phyloP scores from a whole-genome alignment of 2,329 filamentous ascomycete genomes.

The Daldinia eschscholtzii region DNA sequence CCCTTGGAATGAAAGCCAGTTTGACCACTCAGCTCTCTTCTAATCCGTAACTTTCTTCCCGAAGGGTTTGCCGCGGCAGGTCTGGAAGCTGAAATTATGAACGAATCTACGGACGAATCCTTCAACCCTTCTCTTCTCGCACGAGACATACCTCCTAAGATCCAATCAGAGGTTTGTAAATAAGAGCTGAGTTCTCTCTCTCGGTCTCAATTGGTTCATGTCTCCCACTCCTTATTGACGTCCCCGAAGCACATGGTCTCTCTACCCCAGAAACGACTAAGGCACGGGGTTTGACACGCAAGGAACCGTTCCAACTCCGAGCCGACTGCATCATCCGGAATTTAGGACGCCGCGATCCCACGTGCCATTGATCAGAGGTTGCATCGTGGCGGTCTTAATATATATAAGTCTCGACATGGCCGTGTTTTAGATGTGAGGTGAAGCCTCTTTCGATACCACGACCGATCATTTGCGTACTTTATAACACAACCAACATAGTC shows the following conservation, averaged over 20 bases:
- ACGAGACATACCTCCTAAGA: background rate
- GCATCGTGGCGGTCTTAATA: background rate
- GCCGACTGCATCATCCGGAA: background rate
- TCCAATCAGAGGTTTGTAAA: background rate
- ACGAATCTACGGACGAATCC: background rate
- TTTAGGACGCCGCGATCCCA: background rate
- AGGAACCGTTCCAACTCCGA: slow-evolving; percentile 10
- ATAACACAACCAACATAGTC: background rate
- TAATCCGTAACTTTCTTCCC: slow-evolving; percentile 7
- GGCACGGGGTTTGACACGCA: slow-evolving; percentile 1
- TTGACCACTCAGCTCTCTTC: slow-evolving; percentile 27
- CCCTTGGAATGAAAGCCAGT: slow-evolving; percentile 18
- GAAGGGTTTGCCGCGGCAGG: background rate
- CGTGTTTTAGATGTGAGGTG: background rate
- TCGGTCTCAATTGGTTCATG: slow-evolving; percentile 8
- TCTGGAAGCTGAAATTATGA: background rate
- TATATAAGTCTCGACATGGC: slow-evolving; percentile 1
- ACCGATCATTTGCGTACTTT: background rate
- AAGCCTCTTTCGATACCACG: background rate
- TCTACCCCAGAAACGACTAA: slow-evolving; percentile 3
- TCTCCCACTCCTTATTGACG: background rate
- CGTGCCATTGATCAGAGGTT: background rate
- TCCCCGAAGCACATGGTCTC: slow-evolving; percentile 15
- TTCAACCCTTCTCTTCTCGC: background rate
- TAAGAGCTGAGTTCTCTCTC: background rate